Conservation (phyloP, 2,329 filamentous ascomycete genomes). For the Fusarium sp. region DNA sequence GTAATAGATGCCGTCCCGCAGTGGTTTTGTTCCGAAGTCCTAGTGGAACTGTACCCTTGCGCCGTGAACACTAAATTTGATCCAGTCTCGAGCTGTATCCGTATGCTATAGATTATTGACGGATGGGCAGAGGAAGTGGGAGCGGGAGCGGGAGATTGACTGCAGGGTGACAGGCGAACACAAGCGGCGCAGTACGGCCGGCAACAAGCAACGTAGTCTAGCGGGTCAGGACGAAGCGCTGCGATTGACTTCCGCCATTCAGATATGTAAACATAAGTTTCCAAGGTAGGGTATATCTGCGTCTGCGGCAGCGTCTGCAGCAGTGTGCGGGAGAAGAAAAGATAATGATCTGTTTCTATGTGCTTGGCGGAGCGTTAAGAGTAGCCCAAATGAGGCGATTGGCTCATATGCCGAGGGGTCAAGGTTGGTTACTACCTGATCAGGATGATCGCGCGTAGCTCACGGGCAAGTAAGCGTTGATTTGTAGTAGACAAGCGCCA, state of each 20-base stretch:
- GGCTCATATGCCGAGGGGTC: constrained; percentile 31
- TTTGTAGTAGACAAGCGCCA: constrained; percentile 4
- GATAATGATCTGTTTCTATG: constrained; percentile 5
- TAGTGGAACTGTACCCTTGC: constrained; percentile 25
- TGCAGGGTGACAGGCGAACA: constrained; percentile 6
- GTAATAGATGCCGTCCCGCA: constrained; percentile 4
- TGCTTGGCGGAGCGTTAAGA: constrained; percentile 22
- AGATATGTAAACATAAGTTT: background rate
- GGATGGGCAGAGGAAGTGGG: constrained; percentile 13
- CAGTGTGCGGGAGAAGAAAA: constrained; percentile 7
- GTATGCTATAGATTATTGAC: constrained; percentile 15
- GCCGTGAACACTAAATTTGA: constrained; percentile 22
- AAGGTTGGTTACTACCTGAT: constrained; percentile 3
- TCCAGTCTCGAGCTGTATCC: constrained; percentile 13
- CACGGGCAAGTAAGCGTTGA: constrained; percentile 8
- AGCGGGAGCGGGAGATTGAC: constrained; percentile 30
- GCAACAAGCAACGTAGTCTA: constrained; percentile 27
- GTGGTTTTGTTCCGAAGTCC: constrained; percentile 5
- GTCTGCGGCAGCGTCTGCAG: background rate
- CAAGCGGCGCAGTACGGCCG: constrained; percentile 22
- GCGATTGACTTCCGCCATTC: background rate
- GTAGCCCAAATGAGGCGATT: constrained; percentile 34
- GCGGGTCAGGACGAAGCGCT: constrained; percentile 22
- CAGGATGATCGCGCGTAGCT: constrained; percentile 8
- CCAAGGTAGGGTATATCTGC: background rate